Base-by-base conservation (phyloP, 306 rosid species). In the Casuarina equisetifolia region DNA sequence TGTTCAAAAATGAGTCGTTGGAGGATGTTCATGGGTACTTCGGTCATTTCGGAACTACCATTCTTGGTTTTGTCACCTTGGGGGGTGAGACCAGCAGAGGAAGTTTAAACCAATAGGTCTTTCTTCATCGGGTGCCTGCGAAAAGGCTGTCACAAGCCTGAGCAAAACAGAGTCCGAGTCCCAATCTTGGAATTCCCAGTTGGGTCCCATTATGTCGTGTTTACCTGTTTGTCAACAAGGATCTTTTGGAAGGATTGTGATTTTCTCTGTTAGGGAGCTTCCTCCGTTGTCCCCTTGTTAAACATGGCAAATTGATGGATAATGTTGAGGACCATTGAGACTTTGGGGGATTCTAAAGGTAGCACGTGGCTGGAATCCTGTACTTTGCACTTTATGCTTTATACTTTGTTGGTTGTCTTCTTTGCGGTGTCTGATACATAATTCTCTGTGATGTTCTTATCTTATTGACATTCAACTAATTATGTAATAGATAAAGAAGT, bases 401-500 rank as follows among this genome's bases (percentile, higher is more conserved):
- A 6, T 12, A 2, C 17, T 19, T 46, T 6, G 10, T 46, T 1
- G 7, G 7, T 46, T 25, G 32, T 25, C 32, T 25, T 25, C 32
- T 25, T 25, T 25, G 1, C 0, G 1, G 32, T 25, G 32, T 25
- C 32, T 9, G 13, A 48, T 48, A 3, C 51, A 10, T 48, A 1
- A 48, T 48, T 48, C 51, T 48, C 11, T 48, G 51, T 48, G 51
- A 48, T 48, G 51, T 0, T 9, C 51, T 48, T 48, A 9, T 48
- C 51, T 48, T 8, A 48, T 48, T 48, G 11, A 48, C 51, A 1
- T 48, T 9, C 20, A 43, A n/a, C 40, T 5, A 17, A 3, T 44
- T 46, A 59, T 73, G 77, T 52, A 72, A 67, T 46, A 95, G 98
- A 87, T 95, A 74, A 19, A 80, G 6, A 58, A 85, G 84, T 92